Evolutionary conservation across 2,329 filamentous ascomycete genomes (phyloP).

Genomic region (Thelonectria blattea): DNA sequence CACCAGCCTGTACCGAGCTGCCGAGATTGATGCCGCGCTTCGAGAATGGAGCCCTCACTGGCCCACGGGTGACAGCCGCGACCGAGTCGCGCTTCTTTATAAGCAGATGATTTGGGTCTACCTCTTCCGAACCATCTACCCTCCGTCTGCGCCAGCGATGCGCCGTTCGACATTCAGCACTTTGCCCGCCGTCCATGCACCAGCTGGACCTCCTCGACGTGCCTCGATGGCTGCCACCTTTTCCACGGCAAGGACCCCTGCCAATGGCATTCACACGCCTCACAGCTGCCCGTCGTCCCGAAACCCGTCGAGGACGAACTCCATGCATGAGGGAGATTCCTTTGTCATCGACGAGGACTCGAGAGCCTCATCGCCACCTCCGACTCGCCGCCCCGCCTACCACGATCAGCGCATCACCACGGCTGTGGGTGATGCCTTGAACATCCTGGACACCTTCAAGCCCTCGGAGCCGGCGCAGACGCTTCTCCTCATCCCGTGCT

Average conservation of each 20-base stretch:
- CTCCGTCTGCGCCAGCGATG: conserved; percentile 48
- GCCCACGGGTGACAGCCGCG: conserved; percentile 62
- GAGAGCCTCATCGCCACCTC: conserved; percentile 51
- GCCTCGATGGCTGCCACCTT: conserved; percentile 46
- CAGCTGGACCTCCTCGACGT: conserved; percentile 37
- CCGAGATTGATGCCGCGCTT: conserved; percentile 77
- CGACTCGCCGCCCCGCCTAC: conserved; percentile 53
- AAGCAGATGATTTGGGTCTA: conserved; percentile 72
- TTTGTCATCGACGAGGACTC: conserved; percentile 23
- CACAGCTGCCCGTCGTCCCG: conserved; percentile 44
- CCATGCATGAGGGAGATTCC: conserved; percentile 47
- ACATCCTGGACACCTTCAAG: conserved; percentile 60
- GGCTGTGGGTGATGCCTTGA: conserved; percentile 63
- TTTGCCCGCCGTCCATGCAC: conserved; percentile 29
- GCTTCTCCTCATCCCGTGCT: conserved; percentile 64
- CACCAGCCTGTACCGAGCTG: conserved; percentile 72
- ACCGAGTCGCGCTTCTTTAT: conserved; percentile 63
- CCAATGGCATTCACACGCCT: conserved; percentile 27
- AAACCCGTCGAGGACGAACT: conserved; percentile 47
- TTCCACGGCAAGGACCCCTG: conserved; percentile 29
- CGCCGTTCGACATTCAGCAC: conserved; percentile 42
- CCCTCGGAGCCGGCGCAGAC: conserved; percentile 65
- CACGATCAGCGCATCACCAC: conserved; percentile 59
- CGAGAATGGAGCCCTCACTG: conserved; percentile 74
- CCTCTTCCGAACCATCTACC: conserved; percentile 66